Conservation (phyloP, 2,329 filamentous ascomycete species). For the Aspergillus cejpii region DNA sequence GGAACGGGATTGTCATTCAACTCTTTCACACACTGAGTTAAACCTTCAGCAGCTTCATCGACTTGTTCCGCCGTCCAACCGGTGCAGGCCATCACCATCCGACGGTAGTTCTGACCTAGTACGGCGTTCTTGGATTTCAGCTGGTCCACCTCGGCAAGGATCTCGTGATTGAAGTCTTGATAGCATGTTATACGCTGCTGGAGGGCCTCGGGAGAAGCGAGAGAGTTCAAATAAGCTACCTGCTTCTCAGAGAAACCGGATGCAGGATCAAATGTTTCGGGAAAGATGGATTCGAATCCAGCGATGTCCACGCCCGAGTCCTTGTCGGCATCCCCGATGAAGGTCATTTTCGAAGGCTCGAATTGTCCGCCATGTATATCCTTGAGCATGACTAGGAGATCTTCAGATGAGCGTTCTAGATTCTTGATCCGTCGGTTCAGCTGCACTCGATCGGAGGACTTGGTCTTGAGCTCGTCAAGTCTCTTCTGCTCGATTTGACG, state of each 20-base stretch:
- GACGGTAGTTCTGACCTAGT: constrained; percentile 78
- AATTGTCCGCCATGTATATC: constrained; percentile 43
- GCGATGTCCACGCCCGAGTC: constrained; percentile 33
- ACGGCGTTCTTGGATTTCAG: constrained; percentile 76
- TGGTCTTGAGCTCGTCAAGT: constrained; percentile 63
- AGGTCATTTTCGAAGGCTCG: constrained; percentile 42
- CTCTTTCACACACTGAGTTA: constrained; percentile 76
- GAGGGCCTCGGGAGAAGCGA: constrained; percentile 58
- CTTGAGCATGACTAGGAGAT: constrained; percentile 55
- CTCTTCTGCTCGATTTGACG: constrained; percentile 69
- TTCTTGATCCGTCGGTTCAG: constrained; percentile 68
- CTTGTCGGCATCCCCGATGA: constrained; percentile 46
- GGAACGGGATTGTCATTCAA: constrained; percentile 57
- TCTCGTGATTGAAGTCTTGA: constrained; percentile 58
- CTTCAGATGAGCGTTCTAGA: constrained; percentile 64
- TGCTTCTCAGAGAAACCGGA: constrained; percentile 38
- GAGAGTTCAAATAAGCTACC: constrained; percentile 40
- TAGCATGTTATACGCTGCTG: constrained; percentile 65
- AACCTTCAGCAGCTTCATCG: constrained; percentile 68
- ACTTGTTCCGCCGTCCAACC: constrained; percentile 70
- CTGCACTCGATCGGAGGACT: constrained; percentile 58
- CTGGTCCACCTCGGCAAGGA: constrained; percentile 60
- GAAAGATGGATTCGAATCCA: constrained; percentile 34
- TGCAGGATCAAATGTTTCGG: constrained; percentile 37
- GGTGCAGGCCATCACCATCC: constrained; percentile 81